Base-by-base conservation (phyloP, 495 filamentous ascomycete genomes). In the Cudoniella acicularis region DNA sequence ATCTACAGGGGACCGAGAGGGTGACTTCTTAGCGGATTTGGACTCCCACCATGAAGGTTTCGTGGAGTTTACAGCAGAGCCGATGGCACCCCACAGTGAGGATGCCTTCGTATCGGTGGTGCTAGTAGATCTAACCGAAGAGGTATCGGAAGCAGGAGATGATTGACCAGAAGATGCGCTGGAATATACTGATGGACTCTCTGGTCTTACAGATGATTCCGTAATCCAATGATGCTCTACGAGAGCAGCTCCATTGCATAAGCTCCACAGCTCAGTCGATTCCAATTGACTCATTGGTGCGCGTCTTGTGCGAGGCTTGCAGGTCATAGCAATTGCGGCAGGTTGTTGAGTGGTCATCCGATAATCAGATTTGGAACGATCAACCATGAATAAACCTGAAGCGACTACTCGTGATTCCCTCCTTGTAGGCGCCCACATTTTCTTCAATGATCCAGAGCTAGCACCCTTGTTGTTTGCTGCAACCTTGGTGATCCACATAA, bases 91-190 rank as follows among this genome's bases (percentile, higher is more conserved):
- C 64, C 64, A 63, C 3, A 68, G 10, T 3, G 59, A 68, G 13
- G 66, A 68, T 25, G 66, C 66, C 47, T 65, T 68, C n/a, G n/a
- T n/a, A n/a, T n/a, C n/a, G n/a, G n/a, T n/a, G 13, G 62, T 65
- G 58, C 66, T 65, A 2, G 56, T 64, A 27, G 66, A 63, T 30
- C 54, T 62, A 26, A 65, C 20, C 3, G 63, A 68, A 9, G 54
- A 63, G 6, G 62, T 22, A 40, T 68, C 66, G 4, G 66, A 68
- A 11, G 43, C 51, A 3, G 62, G 57, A 3, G 63, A 65, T 8
- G 63, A 59, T 16, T 26, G 26, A 20, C 59, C 60, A 17, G 63
- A 62, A 10, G 66, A 63, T 1, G 58, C n/a, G 21, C 48, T 20
- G 13, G 60, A 65, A 25, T 56, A 63, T 10, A 61, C 50, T 18